These are phyloP conservation scores for Dictyostelium purpureum DNA, from an alignment of 78 protist species.

Conservation along the genomic window DNA sequence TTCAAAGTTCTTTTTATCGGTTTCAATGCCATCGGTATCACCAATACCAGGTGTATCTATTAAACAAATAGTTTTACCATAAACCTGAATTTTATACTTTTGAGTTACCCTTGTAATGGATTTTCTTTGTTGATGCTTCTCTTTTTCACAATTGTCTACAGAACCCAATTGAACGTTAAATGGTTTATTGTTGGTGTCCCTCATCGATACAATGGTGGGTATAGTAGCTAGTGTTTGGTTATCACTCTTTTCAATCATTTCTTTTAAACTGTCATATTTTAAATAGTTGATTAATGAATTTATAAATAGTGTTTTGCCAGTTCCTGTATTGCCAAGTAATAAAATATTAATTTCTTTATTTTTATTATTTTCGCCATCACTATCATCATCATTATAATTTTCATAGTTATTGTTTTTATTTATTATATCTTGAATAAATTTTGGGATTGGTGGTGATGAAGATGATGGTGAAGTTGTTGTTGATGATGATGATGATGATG, in stretches of 20 bases:
- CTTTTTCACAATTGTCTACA: neutral
- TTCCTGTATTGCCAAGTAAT: neutral
- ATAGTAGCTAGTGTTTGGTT: neutral
- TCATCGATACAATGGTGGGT: neutral
- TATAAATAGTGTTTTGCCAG: neutral
- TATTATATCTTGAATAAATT: too few relatives aligned
- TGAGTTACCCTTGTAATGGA: neutral
- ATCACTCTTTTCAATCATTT: neutral
- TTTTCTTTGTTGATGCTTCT: neutral
- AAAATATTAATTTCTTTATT: neutral
- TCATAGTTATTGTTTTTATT: too few relatives aligned
- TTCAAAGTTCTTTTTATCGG: constrained; percentile 9
- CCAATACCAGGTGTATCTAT: constrained; percentile 24
- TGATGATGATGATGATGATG: neutral
- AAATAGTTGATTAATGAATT: constrained; percentile 18
- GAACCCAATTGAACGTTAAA: neutral
- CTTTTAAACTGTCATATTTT: neutral
- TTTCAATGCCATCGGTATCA: neutral
- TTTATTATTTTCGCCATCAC: neutral
- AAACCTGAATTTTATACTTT: neutral
- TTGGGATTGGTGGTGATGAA: too few relatives aligned
- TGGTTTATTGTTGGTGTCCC: neutral
- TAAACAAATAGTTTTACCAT: neutral
- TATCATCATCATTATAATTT: neutral
- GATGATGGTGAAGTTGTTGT: too few relatives aligned